Evolutionary conservation across 2,329 filamentous ascomycete genomes (phyloP).

Genomic region (Monilinia laxa): DNA sequence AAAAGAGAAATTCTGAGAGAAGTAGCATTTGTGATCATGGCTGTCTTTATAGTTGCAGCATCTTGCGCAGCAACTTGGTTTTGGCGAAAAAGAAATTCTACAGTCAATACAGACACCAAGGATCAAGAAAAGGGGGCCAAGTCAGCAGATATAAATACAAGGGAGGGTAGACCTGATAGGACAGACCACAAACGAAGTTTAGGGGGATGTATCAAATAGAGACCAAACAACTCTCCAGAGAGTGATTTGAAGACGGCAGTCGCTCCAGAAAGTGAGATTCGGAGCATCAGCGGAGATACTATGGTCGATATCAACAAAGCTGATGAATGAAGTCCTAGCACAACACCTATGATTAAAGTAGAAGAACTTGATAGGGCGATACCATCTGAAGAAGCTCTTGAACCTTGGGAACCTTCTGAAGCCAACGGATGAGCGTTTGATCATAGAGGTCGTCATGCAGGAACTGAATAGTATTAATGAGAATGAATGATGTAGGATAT

Average conservation of each 20-base stretch:
- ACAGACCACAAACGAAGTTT: neutral
- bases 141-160: neutral
- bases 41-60: neutral
- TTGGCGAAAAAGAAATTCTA: slow-evolving; percentile 12
- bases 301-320: neutral
- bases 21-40: slow-evolving; percentile 5
- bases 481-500: neutral
- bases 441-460: neutral
- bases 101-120: neutral
- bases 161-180: neutral
- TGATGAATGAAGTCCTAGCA: neutral
- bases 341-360: neutral
- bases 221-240: neutral
- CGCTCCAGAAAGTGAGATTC: neutral
- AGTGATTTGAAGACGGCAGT: neutral
- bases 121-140: slow-evolving; percentile 8
- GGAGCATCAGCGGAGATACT: neutral
- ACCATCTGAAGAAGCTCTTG: neutral
- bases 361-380: neutral
- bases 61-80: slow-evolving; percentile 7
- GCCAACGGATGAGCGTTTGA: slow-evolving; percentile 5
- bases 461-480: neutral
- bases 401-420: neutral
- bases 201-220: neutral
- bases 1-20: neutral